phyloP scores from a whole-genome alignment of 805 yeast species.

The Starmerella potacharoeniae region DNA sequence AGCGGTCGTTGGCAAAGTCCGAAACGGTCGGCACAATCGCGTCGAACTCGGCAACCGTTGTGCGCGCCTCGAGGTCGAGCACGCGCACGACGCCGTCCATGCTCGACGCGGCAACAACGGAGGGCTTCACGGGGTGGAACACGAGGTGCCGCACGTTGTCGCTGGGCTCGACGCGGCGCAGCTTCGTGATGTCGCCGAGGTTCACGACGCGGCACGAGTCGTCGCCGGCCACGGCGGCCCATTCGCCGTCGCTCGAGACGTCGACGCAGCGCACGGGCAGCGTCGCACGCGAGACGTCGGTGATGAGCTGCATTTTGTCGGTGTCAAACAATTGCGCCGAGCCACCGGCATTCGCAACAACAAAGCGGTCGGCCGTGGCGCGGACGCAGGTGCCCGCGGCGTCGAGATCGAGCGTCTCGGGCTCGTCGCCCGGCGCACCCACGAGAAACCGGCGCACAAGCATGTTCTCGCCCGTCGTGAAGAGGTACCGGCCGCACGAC shows the following conservation, averaged over 20 bases:
- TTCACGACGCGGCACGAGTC: constrained; percentile 27
- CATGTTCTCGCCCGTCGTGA: constrained; percentile 30
- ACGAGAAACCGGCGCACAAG: constrained; percentile 28
- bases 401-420: constrained; percentile 27
- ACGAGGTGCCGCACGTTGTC: constrained; percentile 41
- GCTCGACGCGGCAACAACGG: constrained; percentile 25
- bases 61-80: constrained; percentile 18
- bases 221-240: constrained; percentile 30
- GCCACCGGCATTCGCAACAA: constrained; percentile 38
- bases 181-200: constrained; percentile 28
- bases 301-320: constrained; percentile 16
- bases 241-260: constrained; percentile 29
- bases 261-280: constrained; percentile 28
- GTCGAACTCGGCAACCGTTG: constrained; percentile 22
- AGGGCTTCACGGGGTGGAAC: constrained; percentile 27
- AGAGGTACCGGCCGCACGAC: constrained; percentile 26
- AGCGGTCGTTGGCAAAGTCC: constrained; percentile 31
- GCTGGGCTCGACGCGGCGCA: constrained; percentile 33
- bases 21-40: constrained; percentile 24
- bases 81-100: constrained; percentile 30
- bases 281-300: constrained; percentile 24
- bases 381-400: constrained; percentile 23
- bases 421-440: constrained; percentile 24
- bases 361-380: constrained; percentile 26
- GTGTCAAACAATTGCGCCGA: constrained; percentile 25